phyloP scores from a whole-genome alignment of 2,329 filamentous ascomycete species.

The Penicillium sclerotiorum region DNA sequence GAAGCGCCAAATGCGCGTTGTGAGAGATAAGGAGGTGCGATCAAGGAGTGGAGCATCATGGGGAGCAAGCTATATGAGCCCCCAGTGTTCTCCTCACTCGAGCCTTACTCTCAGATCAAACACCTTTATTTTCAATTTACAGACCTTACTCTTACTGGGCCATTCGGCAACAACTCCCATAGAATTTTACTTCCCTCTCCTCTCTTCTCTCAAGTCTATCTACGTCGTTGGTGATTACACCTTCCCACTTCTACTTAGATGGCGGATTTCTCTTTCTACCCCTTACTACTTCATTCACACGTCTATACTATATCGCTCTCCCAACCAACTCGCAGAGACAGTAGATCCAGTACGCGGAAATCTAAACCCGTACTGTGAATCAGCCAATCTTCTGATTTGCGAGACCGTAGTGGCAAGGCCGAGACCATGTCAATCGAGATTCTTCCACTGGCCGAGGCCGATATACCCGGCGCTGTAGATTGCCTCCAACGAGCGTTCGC shows the following conservation, averaged over 20 bases:
- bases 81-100: constrained; percentile 2
- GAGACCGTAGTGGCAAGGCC: constrained; percentile 23
- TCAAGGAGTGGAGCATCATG: constrained; percentile 8
- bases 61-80: constrained; percentile 23
- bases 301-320: constrained; percentile 37
- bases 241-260: constrained; percentile 32
- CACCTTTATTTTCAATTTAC: constrained; percentile 4
- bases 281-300: constrained; percentile 35
- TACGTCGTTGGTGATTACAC: constrained; percentile 18
- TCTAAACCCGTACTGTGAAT: constrained; percentile 23
- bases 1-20: neutral
- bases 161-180: neutral
- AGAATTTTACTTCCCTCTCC: neutral
- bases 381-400: constrained; percentile 4
- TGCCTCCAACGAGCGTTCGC: constrained; percentile 69
- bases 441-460: constrained; percentile 56
- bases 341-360: constrained; percentile 29
- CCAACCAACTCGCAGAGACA: constrained; percentile 33
- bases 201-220: constrained; percentile 3
- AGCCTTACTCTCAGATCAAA: constrained; percentile 2
- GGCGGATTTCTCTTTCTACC: constrained; percentile 34
- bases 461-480: constrained; percentile 66
- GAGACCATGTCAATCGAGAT: constrained; percentile 57
- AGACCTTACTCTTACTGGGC: constrained; percentile 1
- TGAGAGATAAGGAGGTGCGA: constrained; percentile 16